Evolutionary conservation across 768 basidiomycete genomes (phyloP).

Genomic region (Thelephora aurantiotincta): DNA sequence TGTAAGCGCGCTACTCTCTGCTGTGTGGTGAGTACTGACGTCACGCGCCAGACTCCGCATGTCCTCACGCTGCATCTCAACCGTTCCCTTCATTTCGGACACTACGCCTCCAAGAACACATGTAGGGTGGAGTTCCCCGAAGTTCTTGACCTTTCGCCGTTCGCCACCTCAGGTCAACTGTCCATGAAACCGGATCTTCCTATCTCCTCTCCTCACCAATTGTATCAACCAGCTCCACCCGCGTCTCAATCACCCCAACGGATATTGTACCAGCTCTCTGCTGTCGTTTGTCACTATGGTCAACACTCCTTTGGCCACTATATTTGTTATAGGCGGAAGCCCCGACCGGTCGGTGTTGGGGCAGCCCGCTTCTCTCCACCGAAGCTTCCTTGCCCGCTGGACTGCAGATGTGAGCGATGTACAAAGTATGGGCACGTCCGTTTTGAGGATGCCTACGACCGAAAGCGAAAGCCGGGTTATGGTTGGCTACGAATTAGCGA

Average conservation of each 20-base stretch:
- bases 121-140: conserved; percentile 75
- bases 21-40: conserved; percentile 1
- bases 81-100: conserved; percentile 74
- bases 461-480: conserved; percentile 26
- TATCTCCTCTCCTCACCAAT: conserved; percentile 40
- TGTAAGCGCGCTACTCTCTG: conserved; percentile 28
- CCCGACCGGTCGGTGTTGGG: conserved; percentile 29
- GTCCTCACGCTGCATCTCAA: conserved; percentile 86
- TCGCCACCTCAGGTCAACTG: conserved; percentile 69
- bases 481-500: conserved; percentile 91
- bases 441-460: conserved; percentile 32
- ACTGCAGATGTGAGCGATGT: conserved; percentile 34
- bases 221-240: conserved; percentile 26
- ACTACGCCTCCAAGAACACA: conserved; percentile 69
- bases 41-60: conserved; percentile 50
- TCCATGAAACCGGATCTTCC: conserved; percentile 55
- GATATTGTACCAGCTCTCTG: conserved; percentile 73
- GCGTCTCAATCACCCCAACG: conserved; percentile 44
- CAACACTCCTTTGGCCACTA: conserved; percentile 92
- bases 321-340: conserved; percentile 80
- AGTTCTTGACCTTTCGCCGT: conserved; percentile 79
- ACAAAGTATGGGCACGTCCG: conserved; percentile 37
- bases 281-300: conserved; percentile 88
- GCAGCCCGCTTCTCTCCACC: conserved; percentile 26
- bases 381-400: conserved; percentile 25